These are phyloP conservation scores for Cornus suecica DNA, from an alignment of 148 eudicot genomes.

Conservation along the genomic window DNA sequence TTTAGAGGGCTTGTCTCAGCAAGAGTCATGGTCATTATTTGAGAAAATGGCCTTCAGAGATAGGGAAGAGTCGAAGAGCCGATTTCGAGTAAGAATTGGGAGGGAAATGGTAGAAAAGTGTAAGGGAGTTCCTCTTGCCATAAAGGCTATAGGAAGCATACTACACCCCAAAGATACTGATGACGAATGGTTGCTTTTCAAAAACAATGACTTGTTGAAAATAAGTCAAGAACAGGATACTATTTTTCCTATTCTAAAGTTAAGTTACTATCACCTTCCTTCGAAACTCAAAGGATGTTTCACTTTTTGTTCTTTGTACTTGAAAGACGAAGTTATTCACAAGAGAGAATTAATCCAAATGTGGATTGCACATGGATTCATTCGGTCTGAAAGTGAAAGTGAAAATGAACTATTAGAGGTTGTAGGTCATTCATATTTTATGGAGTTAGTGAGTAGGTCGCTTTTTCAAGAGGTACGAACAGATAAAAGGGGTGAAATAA, in stretches of 20 bases:
- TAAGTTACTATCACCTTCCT: background rate
- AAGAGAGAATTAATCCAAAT: background rate
- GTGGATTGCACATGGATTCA: constrained; percentile 1
- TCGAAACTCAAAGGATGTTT: background rate
- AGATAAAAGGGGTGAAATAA: background rate
- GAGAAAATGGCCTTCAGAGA: constrained; percentile 22
- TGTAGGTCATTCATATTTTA: background rate
- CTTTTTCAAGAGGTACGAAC: background rate
- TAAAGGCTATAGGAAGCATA: constrained; percentile 5
- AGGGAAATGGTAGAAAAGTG: constrained; percentile 26
- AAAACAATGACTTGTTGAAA: background rate
- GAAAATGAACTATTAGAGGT: background rate
- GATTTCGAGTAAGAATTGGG: constrained; percentile 15
- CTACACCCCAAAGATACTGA: background rate
- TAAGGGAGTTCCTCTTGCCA: constrained; percentile 16
- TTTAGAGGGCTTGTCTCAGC: constrained; percentile 9
- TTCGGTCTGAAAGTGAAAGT: background rate
- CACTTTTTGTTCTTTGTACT: background rate
- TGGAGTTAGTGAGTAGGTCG: background rate
- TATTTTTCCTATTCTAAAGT: background rate
- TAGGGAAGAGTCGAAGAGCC: constrained; percentile 1
- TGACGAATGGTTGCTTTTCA: constrained; percentile 10
- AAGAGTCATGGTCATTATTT: constrained; percentile 22
- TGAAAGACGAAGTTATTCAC: background rate
- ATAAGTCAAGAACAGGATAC: background rate